Evolutionary conservation across 768 basidiomycete species (phyloP).

Genomic region (Lactifluus echinatus): DNA sequence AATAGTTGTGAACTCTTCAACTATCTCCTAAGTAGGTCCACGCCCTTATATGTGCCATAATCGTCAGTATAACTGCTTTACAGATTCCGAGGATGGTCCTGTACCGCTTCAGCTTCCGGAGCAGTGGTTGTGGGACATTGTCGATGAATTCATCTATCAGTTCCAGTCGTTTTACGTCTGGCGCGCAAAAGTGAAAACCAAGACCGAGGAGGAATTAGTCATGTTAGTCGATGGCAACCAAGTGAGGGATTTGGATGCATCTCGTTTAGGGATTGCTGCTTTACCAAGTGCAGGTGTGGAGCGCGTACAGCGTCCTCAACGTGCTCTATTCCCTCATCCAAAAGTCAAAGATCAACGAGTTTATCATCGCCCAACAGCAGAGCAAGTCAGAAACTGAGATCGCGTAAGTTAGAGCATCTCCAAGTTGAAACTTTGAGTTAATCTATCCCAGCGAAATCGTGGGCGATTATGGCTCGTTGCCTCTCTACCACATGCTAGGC

Average conservation of each 20-base stretch:
- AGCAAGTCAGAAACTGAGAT: constrained; percentile 80
- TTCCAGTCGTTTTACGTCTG: constrained; percentile 95
- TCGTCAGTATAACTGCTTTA: background rate
- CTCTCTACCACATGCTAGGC: constrained; percentile 89
- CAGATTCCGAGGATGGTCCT: constrained; percentile 83
- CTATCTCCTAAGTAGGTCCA: constrained; percentile 76
- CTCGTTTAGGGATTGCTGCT: background rate
- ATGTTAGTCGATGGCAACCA: constrained; percentile 73
- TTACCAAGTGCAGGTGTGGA: constrained; percentile 67
- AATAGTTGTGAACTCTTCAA: constrained; percentile 99
- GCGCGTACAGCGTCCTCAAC: constrained; percentile 95
- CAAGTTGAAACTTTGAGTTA: background rate
- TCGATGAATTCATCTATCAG: constrained; percentile 97
- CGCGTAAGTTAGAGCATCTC: constrained; percentile 43
- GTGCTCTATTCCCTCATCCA: constrained; percentile 98
- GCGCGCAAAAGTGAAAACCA: constrained; percentile 74
- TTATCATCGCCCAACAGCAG: constrained; percentile 72
- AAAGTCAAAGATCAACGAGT: constrained; percentile 93
- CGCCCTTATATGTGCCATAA: background rate
- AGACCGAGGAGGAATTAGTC: constrained; percentile 81
- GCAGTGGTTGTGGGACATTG: constrained; percentile 98
- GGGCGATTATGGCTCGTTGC: constrained; percentile 85
- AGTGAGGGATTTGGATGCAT: constrained; percentile 24
- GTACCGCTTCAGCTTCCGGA: constrained; percentile 90
- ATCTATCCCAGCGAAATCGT: constrained; percentile 54